These are phyloP conservation scores for Pseudonitzschia multistriata DNA, from an alignment of 108 stramenopile species.

Conservation along the genomic window DNA sequence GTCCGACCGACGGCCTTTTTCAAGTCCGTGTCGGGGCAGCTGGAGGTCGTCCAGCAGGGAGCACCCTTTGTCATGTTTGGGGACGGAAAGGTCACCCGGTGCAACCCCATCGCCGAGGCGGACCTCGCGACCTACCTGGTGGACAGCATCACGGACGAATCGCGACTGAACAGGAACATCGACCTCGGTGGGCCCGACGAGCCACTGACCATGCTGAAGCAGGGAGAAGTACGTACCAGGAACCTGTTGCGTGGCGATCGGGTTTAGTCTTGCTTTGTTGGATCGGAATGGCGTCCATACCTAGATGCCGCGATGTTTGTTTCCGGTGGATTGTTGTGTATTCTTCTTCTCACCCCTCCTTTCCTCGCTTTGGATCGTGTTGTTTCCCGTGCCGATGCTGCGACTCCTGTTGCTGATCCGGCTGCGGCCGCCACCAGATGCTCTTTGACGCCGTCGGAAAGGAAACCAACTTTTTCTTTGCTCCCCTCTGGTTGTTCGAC, in stretches of 20 bases:
- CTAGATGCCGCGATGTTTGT: too few species aligned
- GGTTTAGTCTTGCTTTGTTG: background rate
- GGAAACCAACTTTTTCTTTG: conserved; percentile 82
- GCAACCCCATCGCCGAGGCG: conserved; percentile 94
- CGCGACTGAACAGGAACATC: conserved; percentile 62
- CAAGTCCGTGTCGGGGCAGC: conserved; percentile 94
- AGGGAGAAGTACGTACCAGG: conserved; percentile 67
- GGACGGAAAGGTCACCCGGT: conserved; percentile 78
- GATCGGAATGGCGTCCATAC: too few species aligned
- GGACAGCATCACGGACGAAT: conserved; percentile 77
- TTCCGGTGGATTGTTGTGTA: too few species aligned
- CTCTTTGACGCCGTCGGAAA: conserved; percentile 77
- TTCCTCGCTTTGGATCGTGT: too few species aligned
- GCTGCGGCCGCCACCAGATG: conserved; percentile 34
- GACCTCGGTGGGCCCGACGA: conserved; percentile 94
- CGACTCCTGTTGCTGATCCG: background rate
- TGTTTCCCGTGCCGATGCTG: too few species aligned
- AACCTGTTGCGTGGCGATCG: too few species aligned
- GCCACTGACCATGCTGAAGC: conserved; percentile 88
- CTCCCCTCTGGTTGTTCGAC: conserved; percentile 92
- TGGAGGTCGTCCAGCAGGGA: conserved; percentile 91
- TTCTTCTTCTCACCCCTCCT: too few species aligned
- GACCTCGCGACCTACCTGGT: conserved; percentile 91
- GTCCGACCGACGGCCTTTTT: conserved; percentile 98
- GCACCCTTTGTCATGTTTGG: conserved; percentile 95